Evolutionary conservation across 1,284 basidiomycete species (phyloP).

Genomic region (Quambalaria eucalypti): DNA sequence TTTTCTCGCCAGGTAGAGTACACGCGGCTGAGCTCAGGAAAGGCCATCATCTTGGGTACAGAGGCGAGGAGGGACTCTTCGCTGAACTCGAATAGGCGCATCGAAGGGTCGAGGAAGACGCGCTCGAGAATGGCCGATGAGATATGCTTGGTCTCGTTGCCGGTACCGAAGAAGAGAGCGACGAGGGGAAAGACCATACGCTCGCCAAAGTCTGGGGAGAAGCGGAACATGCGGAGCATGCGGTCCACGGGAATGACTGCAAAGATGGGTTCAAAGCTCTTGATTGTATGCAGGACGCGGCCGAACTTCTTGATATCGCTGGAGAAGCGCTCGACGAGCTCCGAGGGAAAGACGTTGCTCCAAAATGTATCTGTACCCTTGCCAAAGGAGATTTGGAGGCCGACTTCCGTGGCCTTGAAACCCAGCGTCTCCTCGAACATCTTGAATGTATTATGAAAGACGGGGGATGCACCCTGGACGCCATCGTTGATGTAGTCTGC

Average conservation of each 20-base stretch:
- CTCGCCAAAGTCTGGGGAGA: conserved; percentile 53
- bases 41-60: conserved; percentile 50
- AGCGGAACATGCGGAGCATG: conserved; percentile 36
- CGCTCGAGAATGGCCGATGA: conserved; percentile 57
- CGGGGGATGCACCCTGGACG: conserved; percentile 34
- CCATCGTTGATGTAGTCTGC: conserved; percentile 43
- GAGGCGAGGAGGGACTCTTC: conserved; percentile 47
- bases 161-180: conserved; percentile 58
- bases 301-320: conserved; percentile 39
- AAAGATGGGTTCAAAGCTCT: conserved; percentile 34
- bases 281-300: conserved; percentile 32
- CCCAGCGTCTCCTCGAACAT: conserved; percentile 34
- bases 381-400: conserved; percentile 40
- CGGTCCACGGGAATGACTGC: conserved; percentile 33
- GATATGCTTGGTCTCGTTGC: conserved; percentile 58
- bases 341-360: conserved; percentile 37
- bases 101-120: conserved; percentile 57
- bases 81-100: conserved; percentile 48
- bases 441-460: conserved; percentile 40
- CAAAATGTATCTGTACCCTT: conserved; percentile 36
- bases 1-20: conserved; percentile 53
- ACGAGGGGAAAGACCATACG: conserved; percentile 57
- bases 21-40: conserved; percentile 51
- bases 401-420: conserved; percentile 30
- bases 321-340: conserved; percentile 30